phyloP scores from a whole-genome alignment of 2,329 filamentous ascomycete genomes.

The Hirsutella minnesotensis region DNA sequence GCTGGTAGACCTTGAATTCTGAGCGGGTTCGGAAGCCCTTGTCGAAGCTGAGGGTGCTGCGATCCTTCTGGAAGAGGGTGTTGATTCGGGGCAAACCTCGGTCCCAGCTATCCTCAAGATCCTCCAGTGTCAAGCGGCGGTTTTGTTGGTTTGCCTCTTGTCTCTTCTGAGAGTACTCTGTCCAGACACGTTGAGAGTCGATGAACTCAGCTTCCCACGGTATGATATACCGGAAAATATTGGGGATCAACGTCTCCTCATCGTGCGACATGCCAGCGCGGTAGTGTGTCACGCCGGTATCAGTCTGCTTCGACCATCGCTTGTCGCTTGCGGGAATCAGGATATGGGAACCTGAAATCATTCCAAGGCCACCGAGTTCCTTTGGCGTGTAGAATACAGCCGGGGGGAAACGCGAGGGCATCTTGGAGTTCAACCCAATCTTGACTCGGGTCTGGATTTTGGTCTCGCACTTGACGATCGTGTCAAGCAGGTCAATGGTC shows the following conservation, averaged over 20 bases:
- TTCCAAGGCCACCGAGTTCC: constrained; percentile 89
- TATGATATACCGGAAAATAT: constrained; percentile 98
- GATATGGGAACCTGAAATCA: constrained; percentile 98
- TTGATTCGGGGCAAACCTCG: constrained; percentile 96
- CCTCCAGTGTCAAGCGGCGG: constrained; percentile 82
- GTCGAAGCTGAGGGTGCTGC: constrained; percentile 93
- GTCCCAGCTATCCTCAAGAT: constrained; percentile 97
- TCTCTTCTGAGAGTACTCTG: constrained; percentile 96
- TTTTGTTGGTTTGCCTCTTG: constrained; percentile 97
- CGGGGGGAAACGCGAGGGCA: constrained; percentile 96
- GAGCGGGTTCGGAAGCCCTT: constrained; percentile 93
- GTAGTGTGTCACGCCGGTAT: constrained; percentile 94
- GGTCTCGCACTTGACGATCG: constrained; percentile 98
- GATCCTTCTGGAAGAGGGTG: constrained; percentile 95
- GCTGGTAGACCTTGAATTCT: constrained; percentile 96
- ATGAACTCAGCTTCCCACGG: constrained; percentile 99
- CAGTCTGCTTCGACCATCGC: constrained; percentile 96
- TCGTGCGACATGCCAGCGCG: constrained; percentile 96
- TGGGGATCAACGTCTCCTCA: constrained; percentile 93
- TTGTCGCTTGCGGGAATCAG: constrained; percentile 96
- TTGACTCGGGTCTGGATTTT: constrained; percentile 99
- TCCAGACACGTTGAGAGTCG: constrained; percentile 97
- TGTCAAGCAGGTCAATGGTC: constrained; percentile 86
- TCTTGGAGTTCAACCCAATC: constrained; percentile 97
- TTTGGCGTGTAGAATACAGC: constrained; percentile 99